Evolutionary conservation across 139 green algal genomes (phyloP), one percentile per base, ranked within the genome.

Genomic region (Coccomyxa sp.): DNA sequence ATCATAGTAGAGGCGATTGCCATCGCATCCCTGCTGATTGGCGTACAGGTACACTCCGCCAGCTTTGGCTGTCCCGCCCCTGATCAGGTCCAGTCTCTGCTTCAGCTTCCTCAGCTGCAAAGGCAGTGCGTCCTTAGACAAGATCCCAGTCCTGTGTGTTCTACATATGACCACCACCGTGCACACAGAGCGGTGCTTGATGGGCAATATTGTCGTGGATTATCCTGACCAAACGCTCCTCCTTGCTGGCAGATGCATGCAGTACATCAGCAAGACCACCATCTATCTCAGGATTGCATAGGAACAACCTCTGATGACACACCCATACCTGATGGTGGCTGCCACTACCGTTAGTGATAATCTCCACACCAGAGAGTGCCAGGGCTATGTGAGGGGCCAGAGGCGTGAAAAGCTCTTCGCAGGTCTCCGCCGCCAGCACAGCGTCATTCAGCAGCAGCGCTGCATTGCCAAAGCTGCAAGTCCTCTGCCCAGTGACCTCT

Each of bases 1-100:
- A 80, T 98, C 94, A 79, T 93, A 99, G 83, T 99, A 99, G 2
- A 99, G 91, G 6, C 96, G 85, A 0, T 92, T 90, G 35, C 96
- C 96, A 80, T 99, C 96, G 82, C 96, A 99, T 37, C 96, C 96
- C 39, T 89, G 85, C 88, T 98, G 95, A 88, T 99, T 99, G 82
- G 95, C 90, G 76, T 99, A 99, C 79, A 99, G 75, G 88, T 99
- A 99, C 40, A 98, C 92, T 9, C 96, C 96, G 6, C 96, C 96
- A 0, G 87, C 88, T 84, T 98, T 98, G 54, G 87, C 82, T 0
- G 94, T 99, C 0, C 91, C 93, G 9, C 82, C 86, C 34, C 81
- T 68, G 38, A 99, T 97, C 0, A 98, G 86, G 76, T 98, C 88
- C 79, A 99, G 80, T 8, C 96, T 86, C 58, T 85, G 84, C 78